Conservation (phyloP, 495 filamentous ascomycete species). For the Aspergillus bridgeri region DNA sequence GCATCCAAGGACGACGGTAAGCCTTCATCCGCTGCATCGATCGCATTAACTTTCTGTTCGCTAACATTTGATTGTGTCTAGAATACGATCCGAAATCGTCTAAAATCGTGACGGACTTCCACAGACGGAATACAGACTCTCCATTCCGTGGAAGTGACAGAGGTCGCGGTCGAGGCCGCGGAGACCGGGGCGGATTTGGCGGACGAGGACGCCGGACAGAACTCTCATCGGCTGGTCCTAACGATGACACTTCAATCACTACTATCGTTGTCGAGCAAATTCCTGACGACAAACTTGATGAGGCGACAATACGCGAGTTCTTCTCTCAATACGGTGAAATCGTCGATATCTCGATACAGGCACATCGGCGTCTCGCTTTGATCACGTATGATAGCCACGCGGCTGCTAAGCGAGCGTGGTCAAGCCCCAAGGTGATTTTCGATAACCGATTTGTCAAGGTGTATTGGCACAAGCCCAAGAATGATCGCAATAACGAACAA, state of each 20-base stretch:
- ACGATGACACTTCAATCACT: constrained; percentile 67
- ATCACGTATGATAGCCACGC: constrained; percentile 74
- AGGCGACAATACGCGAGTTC: constrained; percentile 70
- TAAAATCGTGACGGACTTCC: constrained; percentile 39
- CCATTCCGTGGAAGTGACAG: constrained; percentile 35
- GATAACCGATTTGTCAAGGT: constrained; percentile 98
- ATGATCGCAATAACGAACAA: constrained; percentile 32
- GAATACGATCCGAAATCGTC: constrained; percentile 87
- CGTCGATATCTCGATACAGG: constrained; percentile 66
- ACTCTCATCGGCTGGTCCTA: constrained; percentile 74
- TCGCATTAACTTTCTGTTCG: background rate
- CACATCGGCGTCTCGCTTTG: constrained; percentile 72
- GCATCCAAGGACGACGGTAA: constrained; percentile 51
- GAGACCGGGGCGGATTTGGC: constrained; percentile 42
- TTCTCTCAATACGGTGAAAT: constrained; percentile 85
- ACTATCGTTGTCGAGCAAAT: constrained; percentile 92
- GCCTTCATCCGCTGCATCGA: constrained; percentile 6
- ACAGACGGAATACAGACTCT: constrained; percentile 18
- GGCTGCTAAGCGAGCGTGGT: constrained; percentile 76
- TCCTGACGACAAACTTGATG: constrained; percentile 78
- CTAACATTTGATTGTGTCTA: constrained; percentile 29
- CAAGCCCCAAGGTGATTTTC: constrained; percentile 91
- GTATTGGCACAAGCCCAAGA: constrained; percentile 78
- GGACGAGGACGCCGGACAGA: constrained; percentile 57
- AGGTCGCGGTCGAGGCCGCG: constrained; percentile 48